These are phyloP conservation scores for Pythium angustatum DNA, from an alignment of 352 stramenopile species.

Conservation along the genomic window DNA sequence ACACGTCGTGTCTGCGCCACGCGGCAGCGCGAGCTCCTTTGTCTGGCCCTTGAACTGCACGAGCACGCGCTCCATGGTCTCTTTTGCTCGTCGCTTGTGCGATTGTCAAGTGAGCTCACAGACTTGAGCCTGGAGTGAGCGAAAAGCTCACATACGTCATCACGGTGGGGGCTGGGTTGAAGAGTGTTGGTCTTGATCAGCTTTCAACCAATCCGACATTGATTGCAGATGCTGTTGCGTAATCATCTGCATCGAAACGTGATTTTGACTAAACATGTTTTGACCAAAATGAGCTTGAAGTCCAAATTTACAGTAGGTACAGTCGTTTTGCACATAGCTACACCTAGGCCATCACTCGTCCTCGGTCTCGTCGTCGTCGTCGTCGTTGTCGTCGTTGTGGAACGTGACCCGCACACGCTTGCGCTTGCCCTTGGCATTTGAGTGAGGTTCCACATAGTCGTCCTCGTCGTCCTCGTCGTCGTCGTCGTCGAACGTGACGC, in stretches of 20 bases:
- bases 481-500: neutral
- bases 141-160: slow-evolving; percentile 1
- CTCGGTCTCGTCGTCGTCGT: neutral
- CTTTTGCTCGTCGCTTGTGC: neutral
- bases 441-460: too few species aligned
- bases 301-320: too few species aligned
- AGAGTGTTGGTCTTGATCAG: neutral
- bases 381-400: neutral
- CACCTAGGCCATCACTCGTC: too few species aligned
- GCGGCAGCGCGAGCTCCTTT: slow-evolving; percentile 32
- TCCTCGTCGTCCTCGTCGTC: neutral
- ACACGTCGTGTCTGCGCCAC: slow-evolving; percentile 30
- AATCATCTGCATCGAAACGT: too few species aligned
- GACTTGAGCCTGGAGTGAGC: too few species aligned
- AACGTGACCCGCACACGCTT: neutral
- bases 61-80: slow-evolving; percentile 42
- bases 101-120: slow-evolving; percentile 20
- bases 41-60: slow-evolving; percentile 54
- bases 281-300: too few species aligned
- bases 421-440: slow-evolving; percentile 16
- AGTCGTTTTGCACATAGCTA: too few species aligned
- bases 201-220: neutral
- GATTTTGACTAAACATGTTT: slow-evolving; percentile 1
- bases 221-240: too few species aligned
- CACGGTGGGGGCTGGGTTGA: neutral